Percentiles rank a stretch among this genome's conserved stretches.
Conservation (phyloP, 306 rosid species). For the Corylus heterophylla region DNA sequence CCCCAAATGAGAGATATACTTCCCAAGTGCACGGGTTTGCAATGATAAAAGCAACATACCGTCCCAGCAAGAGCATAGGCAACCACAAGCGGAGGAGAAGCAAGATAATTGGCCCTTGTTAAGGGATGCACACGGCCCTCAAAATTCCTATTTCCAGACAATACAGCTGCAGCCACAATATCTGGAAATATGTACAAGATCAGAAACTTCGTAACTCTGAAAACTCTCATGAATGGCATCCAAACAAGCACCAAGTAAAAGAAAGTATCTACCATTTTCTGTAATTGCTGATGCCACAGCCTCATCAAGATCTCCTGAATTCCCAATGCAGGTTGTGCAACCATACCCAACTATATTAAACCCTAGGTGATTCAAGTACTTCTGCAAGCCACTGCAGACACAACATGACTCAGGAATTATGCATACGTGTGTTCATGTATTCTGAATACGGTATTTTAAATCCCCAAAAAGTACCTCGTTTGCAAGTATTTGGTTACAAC, state of each 20-base stretch:
- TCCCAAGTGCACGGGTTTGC: conserved; percentile 16
- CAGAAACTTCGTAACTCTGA: conserved; percentile 21
- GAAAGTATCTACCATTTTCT: conserved; percentile 60
- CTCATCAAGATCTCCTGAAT: conserved; percentile 91
- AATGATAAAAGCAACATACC: conserved; percentile 51
- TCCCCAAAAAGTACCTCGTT: conserved; percentile 58
- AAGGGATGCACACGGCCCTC: conserved; percentile 98
- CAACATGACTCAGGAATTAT: conserved; percentile 24
- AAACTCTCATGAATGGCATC: conserved; percentile 12
- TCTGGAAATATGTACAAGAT: conserved; percentile 49
- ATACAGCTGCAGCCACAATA: conserved; percentile 90
- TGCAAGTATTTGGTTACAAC: conserved; percentile 90
- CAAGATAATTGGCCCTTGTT: conserved; percentile 96
- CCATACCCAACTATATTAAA: conserved; percentile 94
- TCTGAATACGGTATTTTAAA: conserved; percentile 1
- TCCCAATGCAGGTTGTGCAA: conserved; percentile 98
- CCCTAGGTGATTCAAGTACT: conserved; percentile 88
- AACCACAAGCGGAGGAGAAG: conserved; percentile 98
- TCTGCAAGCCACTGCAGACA: conserved; percentile 74
- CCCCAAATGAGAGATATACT: conserved; percentile 32
- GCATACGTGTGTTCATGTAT: not conserved
- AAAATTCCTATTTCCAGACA: conserved; percentile 94
- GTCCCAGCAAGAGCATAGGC: conserved; percentile 98
- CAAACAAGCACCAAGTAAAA: conserved; percentile 19
- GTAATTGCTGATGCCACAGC: conserved; percentile 83